These are phyloP conservation scores for Cyclostephanos tholiformis DNA, from an alignment of 108 stramenopile species.

Conservation along the genomic window DNA sequence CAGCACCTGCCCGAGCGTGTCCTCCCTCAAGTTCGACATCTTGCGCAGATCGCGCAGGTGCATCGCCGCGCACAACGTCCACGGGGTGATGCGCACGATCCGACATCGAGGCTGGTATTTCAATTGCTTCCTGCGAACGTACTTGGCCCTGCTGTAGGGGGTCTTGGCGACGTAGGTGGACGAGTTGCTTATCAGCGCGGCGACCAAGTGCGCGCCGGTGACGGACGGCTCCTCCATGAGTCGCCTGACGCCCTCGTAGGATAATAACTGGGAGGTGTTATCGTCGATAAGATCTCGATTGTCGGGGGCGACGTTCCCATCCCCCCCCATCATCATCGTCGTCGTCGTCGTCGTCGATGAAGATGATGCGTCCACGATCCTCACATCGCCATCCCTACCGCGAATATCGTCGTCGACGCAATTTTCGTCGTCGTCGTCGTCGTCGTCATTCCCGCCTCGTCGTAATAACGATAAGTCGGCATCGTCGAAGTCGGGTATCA, in stretches of 20 bases:
- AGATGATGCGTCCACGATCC: too few species aligned
- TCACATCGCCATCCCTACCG: too few species aligned
- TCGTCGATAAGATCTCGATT: conserved; percentile 81
- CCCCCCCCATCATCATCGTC: conserved; percentile 5
- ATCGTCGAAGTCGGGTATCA: conserved; percentile 48
- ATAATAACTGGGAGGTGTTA: conserved; percentile 72
- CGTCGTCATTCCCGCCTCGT: conserved; percentile 1
- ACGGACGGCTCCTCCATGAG: conserved; percentile 49
- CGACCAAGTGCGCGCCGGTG: conserved; percentile 68
- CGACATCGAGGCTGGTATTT: conserved; percentile 88
- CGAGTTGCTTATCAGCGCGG: conserved; percentile 77
- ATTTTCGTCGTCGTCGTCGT: background rate
- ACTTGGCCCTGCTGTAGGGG: conserved; percentile 86
- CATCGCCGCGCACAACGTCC: conserved; percentile 66
- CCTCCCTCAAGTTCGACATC: conserved; percentile 75
- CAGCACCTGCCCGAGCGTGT: conserved; percentile 81
- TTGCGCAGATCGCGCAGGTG: conserved; percentile 63
- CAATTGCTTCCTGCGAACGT: conserved; percentile 71
- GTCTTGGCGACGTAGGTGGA: conserved; percentile 84
- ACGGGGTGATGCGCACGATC: conserved; percentile 67
- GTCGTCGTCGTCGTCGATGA: conserved; percentile 1
- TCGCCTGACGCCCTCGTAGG: conserved; percentile 42
- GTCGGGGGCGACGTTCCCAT: conserved; percentile 54
- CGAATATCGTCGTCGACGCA: too few species aligned
- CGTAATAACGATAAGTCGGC: background rate